Evolutionary conservation across 768 basidiomycete species (phyloP).

Genomic region (Leucocoprinus birnbaumii): DNA sequence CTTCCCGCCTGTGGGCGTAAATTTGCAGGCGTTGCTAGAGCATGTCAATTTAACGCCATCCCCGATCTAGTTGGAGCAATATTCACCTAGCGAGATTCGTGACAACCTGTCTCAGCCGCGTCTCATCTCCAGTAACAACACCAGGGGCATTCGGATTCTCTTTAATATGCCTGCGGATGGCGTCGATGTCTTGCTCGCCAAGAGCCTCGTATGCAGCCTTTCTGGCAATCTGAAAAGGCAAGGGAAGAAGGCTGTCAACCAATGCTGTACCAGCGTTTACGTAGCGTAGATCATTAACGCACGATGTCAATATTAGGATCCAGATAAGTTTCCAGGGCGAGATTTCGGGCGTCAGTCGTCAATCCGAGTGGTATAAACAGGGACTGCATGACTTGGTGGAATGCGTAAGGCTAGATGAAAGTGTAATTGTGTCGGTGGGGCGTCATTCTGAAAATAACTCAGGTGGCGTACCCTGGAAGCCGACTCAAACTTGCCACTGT

Average conservation of each 20-base stretch:
- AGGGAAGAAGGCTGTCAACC: not conserved
- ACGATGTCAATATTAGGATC: constrained; percentile 69
- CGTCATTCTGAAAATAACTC: not conserved
- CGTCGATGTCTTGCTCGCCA: constrained; percentile 40
- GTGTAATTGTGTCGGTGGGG: constrained; percentile 7
- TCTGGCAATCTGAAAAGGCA: constrained; percentile 47
- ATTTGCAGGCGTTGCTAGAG: constrained; percentile 74
- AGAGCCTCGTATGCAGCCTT: constrained; percentile 57
- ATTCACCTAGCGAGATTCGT: constrained; percentile 77
- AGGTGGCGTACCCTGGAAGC: constrained; percentile 41
- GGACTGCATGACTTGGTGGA: constrained; percentile 76
- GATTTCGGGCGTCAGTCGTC: constrained; percentile 61
- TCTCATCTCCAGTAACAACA: constrained; percentile 81
- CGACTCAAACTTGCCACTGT: constrained; percentile 81
- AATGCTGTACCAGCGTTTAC: not conserved
- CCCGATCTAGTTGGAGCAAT: not conserved
- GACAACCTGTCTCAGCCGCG: constrained; percentile 74
- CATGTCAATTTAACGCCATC: not conserved
- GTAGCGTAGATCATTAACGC: constrained; percentile 13
- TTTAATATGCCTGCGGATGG: constrained; percentile 36
- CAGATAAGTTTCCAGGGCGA: constrained; percentile 66
- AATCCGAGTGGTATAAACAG: constrained; percentile 67
- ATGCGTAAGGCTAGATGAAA: constrained; percentile 56
- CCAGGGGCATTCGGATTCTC: constrained; percentile 54
- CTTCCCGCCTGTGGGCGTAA: constrained; percentile 67